Conservation (phyloP, 306 rosid species). For the Hylodesmum podocarpum region DNA sequence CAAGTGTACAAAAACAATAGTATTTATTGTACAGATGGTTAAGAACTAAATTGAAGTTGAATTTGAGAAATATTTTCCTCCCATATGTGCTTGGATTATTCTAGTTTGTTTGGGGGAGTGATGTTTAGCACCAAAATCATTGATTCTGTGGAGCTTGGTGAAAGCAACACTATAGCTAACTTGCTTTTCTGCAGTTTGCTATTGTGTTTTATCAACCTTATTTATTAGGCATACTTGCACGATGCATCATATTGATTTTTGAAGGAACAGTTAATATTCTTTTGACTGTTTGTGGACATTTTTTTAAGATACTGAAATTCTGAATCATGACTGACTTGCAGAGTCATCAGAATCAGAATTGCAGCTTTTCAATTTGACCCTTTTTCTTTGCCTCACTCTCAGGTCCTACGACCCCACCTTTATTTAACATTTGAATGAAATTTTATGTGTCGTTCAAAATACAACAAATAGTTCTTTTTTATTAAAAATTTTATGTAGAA, state of each 20-base stretch:
- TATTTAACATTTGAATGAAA: neutral
- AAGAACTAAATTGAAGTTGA: neutral
- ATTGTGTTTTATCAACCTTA: neutral
- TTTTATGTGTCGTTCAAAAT: neutral
- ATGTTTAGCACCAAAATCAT: too few relatives aligned
- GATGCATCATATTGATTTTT: too few relatives aligned
- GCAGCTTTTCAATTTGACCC: neutral
- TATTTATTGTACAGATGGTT: slow-evolving; percentile 33
- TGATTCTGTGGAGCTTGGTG: too few relatives aligned
- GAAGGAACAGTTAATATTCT: neutral
- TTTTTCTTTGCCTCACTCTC: neutral
- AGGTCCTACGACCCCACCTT: neutral
- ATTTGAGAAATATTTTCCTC: neutral
- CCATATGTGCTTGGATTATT: neutral
- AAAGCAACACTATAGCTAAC: too few relatives aligned
- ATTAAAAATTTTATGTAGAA: neutral
- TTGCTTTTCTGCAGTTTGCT: neutral
- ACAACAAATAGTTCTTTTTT: neutral
- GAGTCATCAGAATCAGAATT: neutral
- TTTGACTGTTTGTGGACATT: neutral
- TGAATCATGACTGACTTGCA: neutral
- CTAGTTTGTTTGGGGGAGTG: too few relatives aligned
- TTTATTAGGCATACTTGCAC: too few relatives aligned
- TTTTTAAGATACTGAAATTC: neutral
- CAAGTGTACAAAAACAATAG: neutral